Percentiles rank a stretch among this genome's conserved stretches.
phyloP scores from a whole-genome alignment of 2,329 filamentous ascomycete species.

The Furcasterigmium furcatum region DNA sequence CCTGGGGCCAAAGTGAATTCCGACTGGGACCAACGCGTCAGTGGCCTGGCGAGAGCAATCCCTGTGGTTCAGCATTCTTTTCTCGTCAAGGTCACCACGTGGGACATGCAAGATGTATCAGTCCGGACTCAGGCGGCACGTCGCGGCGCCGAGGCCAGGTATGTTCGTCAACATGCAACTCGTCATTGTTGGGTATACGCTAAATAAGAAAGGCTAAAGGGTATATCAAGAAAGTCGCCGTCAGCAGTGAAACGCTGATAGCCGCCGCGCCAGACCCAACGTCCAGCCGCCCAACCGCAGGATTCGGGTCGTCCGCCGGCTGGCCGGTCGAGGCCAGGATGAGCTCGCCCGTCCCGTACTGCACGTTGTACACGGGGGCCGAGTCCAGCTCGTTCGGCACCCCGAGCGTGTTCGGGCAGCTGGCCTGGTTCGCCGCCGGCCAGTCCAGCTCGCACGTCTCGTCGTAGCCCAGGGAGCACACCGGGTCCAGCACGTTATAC shows the following conservation, averaged over 20 bases:
- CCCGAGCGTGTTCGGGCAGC: conserved; percentile 39
- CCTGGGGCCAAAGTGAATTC: no score
- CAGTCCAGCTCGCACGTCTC: conserved; percentile 43
- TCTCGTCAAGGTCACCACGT: no score
- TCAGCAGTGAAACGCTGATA: not conserved
- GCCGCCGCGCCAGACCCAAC: not conserved
- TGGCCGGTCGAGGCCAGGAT: conserved; percentile 26
- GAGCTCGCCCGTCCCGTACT: conserved; percentile 39
- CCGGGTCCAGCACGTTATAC: conserved; percentile 48
- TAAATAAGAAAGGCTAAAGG: not conserved
- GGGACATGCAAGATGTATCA: no score
- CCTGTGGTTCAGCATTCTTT: no score
- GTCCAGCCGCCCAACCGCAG: not conserved
- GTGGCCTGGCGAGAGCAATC: no score
- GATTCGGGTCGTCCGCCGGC: not conserved
- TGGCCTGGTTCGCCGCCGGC: conserved; percentile 39
- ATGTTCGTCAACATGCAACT: no score
- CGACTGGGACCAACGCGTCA: no score
- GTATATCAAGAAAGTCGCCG: conserved; percentile 1
- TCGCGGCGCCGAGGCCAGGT: no score
- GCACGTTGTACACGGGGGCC: conserved; percentile 42
- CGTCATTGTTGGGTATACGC: not conserved
- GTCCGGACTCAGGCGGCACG: no score
- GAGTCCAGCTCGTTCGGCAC: conserved; percentile 26
- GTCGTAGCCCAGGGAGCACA: conserved; percentile 42